A percentile compares a stretch with the other conserved stretches of the same genome.
Evolutionary conservation across 495 filamentous ascomycete species (phyloP).

Genomic region (Neurospora sublineolata): DNA sequence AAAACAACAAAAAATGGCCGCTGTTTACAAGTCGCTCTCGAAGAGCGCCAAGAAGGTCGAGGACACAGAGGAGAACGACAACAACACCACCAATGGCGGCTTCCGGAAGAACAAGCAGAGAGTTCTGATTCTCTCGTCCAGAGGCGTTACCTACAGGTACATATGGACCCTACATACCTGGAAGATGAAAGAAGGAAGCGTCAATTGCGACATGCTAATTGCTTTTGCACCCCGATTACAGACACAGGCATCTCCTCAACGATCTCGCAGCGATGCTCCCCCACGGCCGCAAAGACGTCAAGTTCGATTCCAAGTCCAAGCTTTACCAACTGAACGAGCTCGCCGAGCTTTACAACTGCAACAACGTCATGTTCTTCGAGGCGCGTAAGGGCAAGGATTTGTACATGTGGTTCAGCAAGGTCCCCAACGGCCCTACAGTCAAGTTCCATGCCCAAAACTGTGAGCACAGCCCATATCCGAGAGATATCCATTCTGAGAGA

Average conservation of each 20-base stretch:
- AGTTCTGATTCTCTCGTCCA: conserved; percentile 78
- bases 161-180: conserved; percentile 8
- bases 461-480: conserved; percentile 7
- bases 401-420: conserved; percentile 87
- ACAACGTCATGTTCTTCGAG: conserved; percentile 95
- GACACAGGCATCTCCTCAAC: conserved; percentile 85
- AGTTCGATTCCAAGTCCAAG: conserved; percentile 92
- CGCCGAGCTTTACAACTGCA: conserved; percentile 96
- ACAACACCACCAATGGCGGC: conserved; percentile 19
- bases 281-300: conserved; percentile 86
- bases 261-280: conserved; percentile 84
- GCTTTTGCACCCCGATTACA: conserved; percentile 18
- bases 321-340: conserved; percentile 90
- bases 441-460: conserved; percentile 71
- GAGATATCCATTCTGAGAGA: neutral
- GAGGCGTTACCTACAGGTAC: conserved; percentile 82
- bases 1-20: conserved; percentile 65
- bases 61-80: conserved; percentile 23
- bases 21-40: conserved; percentile 88
- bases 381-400: conserved; percentile 89
- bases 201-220: conserved; percentile 1
- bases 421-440: conserved; percentile 88
- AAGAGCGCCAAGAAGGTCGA: conserved; percentile 41
- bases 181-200: neutral
- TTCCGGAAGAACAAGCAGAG: conserved; percentile 57